Percentiles rank a stretch among this genome's conserved stretches.
Conservation (phyloP, 345 rosid genomes). For the Arabidopsis arenosa region DNA sequence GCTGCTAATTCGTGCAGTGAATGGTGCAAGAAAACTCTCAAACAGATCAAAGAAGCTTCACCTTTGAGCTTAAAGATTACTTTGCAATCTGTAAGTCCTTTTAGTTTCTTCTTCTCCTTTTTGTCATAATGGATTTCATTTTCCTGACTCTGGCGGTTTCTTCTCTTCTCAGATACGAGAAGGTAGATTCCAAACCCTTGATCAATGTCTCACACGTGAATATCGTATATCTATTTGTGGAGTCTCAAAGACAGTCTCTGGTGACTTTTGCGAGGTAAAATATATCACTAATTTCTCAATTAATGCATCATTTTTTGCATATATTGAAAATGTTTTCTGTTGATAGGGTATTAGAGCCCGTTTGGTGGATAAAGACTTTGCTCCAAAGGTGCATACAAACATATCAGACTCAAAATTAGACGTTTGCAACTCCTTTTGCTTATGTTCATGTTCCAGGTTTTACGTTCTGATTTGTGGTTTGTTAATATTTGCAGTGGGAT, state of each 20-base stretch:
- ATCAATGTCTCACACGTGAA: slow-evolving; percentile 85
- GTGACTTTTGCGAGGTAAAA: slow-evolving; percentile 81
- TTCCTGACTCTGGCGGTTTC: slow-evolving; percentile 27
- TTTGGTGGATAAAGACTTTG: slow-evolving; percentile 82
- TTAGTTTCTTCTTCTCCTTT: slow-evolving; percentile 22
- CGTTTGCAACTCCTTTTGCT: slow-evolving; percentile 12
- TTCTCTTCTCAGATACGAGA: slow-evolving; percentile 65
- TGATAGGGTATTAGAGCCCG: slow-evolving; percentile 82
- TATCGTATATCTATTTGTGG: slow-evolving; percentile 66
- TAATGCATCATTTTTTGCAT: slow-evolving; percentile 14
- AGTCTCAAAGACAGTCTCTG: slow-evolving; percentile 64
- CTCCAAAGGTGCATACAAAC: slow-evolving; percentile 75
- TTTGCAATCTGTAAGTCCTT: slow-evolving; percentile 71
- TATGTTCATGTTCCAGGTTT: slow-evolving; percentile 19
- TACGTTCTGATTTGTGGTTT: slow-evolving; percentile 13
- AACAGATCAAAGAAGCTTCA: slow-evolving; percentile 79
- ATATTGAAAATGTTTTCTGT: slow-evolving; percentile 5
- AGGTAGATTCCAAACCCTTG: slow-evolving; percentile 89
- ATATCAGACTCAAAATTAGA: not conserved
- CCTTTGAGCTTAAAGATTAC: slow-evolving; percentile 92
- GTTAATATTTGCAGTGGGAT: slow-evolving; percentile 69
- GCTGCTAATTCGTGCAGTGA: slow-evolving; percentile 56
- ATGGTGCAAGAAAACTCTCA: slow-evolving; percentile 65
- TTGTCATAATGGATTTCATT: not conserved
- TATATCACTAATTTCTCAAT: slow-evolving; percentile 13